Base-by-base conservation (phyloP, 1,284 basidiomycete species). In the Papiliotrema nemorosa region DNA sequence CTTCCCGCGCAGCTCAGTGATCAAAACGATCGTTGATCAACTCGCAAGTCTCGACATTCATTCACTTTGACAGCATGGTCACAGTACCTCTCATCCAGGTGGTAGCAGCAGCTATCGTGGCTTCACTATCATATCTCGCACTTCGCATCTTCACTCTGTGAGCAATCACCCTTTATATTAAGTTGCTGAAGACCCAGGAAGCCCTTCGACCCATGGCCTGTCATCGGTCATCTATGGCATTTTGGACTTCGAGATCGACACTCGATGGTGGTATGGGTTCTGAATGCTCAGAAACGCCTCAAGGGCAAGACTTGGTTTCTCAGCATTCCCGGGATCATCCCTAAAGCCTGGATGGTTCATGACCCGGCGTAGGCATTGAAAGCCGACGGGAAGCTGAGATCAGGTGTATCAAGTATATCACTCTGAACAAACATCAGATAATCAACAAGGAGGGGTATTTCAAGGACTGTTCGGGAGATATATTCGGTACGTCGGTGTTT, bases 331-430 rank as follows among this genome's bases (percentile, higher is more conserved):
- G 45, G 45, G 10, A 22, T 47, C 20, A 5, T 47, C 35, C 22
- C 45, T 7, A 20, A 14, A 18, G 45, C 21, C 5, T n/a, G 20
- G 9, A 29, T 26, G 35, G 42, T 59, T 7, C 53, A 54, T 40
- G 58, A 64, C 50, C 59, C 62, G 44, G 55, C 52, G 57, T 64
- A 43, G 56, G 62, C 52, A 33, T 21, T 10, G 14, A n/a, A 18
- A 3, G 29, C 20, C 18, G 5, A 5, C 3, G 12, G n/a, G 6
- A n/a, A n/a, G n/a, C 2, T 7, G 18, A 12, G 34, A 24, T 5
- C 13, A 62, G 60, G 22, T 51, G 47, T 44, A 18, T 63, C 43
- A 64, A 64, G 44, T 52, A 61, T 53, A 52, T 63, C 6, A 37
- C 60, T 5, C 46, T 44, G 5, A 59, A 52, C 21, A 53, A 53